Conservation (phyloP, 306 rosid species). For the Medicago lupulina region DNA sequence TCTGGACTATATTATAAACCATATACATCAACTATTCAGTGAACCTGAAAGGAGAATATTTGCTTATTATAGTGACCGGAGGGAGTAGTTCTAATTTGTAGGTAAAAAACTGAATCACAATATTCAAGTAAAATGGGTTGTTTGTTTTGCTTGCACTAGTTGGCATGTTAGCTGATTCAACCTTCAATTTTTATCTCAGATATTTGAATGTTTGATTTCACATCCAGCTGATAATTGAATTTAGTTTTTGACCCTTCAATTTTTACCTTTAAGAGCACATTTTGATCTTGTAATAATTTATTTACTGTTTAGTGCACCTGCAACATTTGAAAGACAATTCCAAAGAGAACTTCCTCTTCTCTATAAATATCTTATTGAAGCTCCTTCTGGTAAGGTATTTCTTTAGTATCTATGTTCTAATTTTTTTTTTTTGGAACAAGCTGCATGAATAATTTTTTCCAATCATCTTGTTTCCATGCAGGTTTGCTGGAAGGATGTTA, state of each 20-base stretch:
- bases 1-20: too few relatives aligned
- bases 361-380: conserved; percentile 63
- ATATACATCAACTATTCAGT: too few relatives aligned
- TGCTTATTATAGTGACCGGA: too few relatives aligned
- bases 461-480: conserved; percentile 31
- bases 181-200: conserved; percentile 10
- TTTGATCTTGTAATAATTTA: conserved; percentile 35
- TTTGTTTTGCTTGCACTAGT: too few relatives aligned
- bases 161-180: neutral
- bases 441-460: neutral
- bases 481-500: conserved; percentile 86
- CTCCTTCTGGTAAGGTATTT: conserved; percentile 71
- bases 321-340: conserved; percentile 78
- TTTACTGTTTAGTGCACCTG: conserved; percentile 67
- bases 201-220: conserved; percentile 18
- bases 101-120: too few relatives aligned
- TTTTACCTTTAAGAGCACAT: too few relatives aligned
- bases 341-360: conserved; percentile 64
- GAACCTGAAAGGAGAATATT: too few relatives aligned
- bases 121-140: too few relatives aligned
- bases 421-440: conserved; percentile 25
- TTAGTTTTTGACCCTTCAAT: conserved; percentile 21
- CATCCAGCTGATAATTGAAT: conserved; percentile 19
- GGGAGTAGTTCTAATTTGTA: too few relatives aligned
- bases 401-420: conserved; percentile 14